These are phyloP conservation scores for Aspergillus pseudonomiae DNA, from an alignment of 2,329 filamentous ascomycete genomes.

Conservation along the genomic window DNA sequence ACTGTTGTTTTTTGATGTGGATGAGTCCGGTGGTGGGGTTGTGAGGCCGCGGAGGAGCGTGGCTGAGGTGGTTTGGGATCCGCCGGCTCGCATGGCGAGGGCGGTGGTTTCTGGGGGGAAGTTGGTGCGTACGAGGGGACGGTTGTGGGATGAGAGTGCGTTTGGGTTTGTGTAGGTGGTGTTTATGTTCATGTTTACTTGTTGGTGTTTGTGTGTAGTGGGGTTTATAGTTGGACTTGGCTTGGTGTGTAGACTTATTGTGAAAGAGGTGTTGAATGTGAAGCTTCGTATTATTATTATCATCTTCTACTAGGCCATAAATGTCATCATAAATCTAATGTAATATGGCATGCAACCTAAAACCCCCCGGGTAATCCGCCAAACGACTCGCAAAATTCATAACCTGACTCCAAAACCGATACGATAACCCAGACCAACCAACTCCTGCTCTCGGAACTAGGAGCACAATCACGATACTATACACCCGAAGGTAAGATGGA, in stretches of 20 bases:
- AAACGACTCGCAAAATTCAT: neutral
- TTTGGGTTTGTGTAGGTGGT: conserved; percentile 10
- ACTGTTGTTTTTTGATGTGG: conserved; percentile 29
- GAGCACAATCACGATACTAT: neutral
- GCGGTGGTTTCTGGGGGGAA: conserved; percentile 29
- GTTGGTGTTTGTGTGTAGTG: no score
- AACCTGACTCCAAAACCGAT: neutral
- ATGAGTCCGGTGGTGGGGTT: conserved; percentile 36
- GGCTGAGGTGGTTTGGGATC: conserved; percentile 44
- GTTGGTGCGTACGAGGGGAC: conserved; percentile 16
- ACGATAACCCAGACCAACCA: neutral
- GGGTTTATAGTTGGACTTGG: no score
- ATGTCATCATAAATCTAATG: neutral
- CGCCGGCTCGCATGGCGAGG: conserved; percentile 31
- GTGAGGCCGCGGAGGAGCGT: conserved; percentile 32
- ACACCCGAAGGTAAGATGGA: neutral
- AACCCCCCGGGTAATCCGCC: neutral
- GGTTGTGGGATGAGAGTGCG: neutral
- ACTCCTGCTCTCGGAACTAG: neutral
- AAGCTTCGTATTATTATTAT: no score
- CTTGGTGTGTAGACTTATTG: no score
- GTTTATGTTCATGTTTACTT: neutral
- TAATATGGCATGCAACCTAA: neutral
- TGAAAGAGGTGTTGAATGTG: no score
- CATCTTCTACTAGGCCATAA: neutral